These are phyloP conservation scores for Tilletia horrida DNA, from an alignment of 1,284 basidiomycete genomes.

Conservation along the genomic window DNA sequence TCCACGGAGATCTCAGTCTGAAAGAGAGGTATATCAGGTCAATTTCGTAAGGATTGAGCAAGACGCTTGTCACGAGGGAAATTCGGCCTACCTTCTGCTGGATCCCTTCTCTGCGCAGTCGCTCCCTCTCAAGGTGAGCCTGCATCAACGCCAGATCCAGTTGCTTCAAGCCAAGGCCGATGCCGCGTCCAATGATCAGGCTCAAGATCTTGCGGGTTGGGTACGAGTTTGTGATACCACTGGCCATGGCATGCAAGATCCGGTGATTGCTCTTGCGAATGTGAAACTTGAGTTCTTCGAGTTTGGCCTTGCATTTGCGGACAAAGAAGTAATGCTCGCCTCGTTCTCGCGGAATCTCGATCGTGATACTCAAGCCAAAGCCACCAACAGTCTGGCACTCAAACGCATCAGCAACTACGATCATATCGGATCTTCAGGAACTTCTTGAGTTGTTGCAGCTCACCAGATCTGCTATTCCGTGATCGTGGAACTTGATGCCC, in stretches of 20 bases:
- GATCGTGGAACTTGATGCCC: conserved; percentile 24
- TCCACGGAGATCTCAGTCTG: conserved; percentile 20
- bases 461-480: conserved; percentile 27
- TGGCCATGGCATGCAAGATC: conserved; percentile 22
- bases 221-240: conserved; percentile 21
- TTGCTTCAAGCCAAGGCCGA: conserved; percentile 26
- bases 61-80: too few species aligned
- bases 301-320: conserved; percentile 27
- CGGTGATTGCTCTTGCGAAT: conserved; percentile 27
- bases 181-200: conserved; percentile 23
- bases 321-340: conserved; percentile 25
- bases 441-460: background rate
- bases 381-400: conserved; percentile 15
- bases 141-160: conserved; percentile 28
- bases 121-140: conserved; percentile 20
- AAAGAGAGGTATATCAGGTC: background rate
- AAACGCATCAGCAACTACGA: background rate
- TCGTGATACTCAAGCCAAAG: conserved; percentile 24
- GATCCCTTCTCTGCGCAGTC: background rate
- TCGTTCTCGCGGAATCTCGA: conserved; percentile 25
- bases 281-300: conserved; percentile 22
- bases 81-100: background rate
- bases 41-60: too few species aligned
- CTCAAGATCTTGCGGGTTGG: conserved; percentile 22
- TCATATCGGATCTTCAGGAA: background rate